phyloP scores from a whole-genome alignment of 2,329 filamentous ascomycete genomes.

The Penicillium italicum region DNA sequence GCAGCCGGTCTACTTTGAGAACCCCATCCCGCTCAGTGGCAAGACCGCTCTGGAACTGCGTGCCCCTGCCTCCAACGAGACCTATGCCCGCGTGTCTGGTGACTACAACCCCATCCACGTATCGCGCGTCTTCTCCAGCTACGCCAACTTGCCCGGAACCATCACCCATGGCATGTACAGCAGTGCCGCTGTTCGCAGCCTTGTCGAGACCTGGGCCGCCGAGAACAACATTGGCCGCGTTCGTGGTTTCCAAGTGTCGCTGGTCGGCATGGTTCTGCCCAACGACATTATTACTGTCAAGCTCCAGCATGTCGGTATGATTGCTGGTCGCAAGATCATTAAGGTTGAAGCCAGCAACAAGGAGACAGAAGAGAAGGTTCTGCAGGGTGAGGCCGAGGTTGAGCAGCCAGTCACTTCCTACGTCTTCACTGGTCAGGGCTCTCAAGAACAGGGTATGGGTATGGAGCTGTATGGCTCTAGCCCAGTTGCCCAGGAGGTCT shows the following conservation, averaged over 20 bases:
- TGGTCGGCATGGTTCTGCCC: conserved; percentile 98
- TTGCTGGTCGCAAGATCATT: conserved; percentile 97
- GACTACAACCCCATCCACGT: conserved; percentile 99
- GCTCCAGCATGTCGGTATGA: conserved; percentile 95
- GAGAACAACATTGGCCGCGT: conserved; percentile 98
- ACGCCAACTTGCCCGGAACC: conserved; percentile 91
- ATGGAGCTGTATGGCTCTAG: conserved; percentile 98
- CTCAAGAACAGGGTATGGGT: conserved; percentile 98
- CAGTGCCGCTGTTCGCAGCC: conserved; percentile 88
- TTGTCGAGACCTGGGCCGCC: conserved; percentile 97
- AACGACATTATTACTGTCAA: conserved; percentile 95
- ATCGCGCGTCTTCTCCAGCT: conserved; percentile 91
- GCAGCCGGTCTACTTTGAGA: conserved; percentile 95
- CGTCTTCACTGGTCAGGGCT: conserved; percentile 97
- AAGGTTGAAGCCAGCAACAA: conserved; percentile 96
- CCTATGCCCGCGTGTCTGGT: conserved; percentile 93
- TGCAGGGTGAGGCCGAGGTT: conserved; percentile 92
- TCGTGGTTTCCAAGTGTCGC: conserved; percentile 90
- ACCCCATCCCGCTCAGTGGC: conserved; percentile 90
- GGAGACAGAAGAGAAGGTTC: conserved; percentile 93
- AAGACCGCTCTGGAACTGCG: conserved; percentile 84
- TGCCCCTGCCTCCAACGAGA: conserved; percentile 94
- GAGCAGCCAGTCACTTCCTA: conserved; percentile 96
- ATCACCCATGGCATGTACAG: conserved; percentile 99
- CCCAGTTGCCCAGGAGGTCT: conserved; percentile 90